A percentile compares a stretch with the other conserved stretches of the same genome.
Evolutionary conservation across 108 stramenopile species (phyloP).

Genomic region (Craspedostauros australis): DNA sequence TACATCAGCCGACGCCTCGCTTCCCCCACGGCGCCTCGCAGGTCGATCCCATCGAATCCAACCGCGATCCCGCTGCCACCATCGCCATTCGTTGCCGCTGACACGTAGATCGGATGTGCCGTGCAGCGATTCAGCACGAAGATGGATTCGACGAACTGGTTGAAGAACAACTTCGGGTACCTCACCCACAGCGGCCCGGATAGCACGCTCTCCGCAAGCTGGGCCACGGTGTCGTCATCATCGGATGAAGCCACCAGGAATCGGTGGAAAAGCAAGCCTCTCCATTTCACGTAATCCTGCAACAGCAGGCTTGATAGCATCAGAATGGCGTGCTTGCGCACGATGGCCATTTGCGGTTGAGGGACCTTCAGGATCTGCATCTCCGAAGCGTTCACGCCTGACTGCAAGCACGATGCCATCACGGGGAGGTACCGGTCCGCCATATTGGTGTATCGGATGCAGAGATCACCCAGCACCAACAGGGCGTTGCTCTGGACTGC

Average conservation of each 20-base stretch:
- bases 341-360: constrained; percentile 28
- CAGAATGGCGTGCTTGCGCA: constrained; percentile 86
- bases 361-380: constrained; percentile 7
- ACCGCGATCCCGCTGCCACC: constrained; percentile 61
- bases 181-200: constrained; percentile 67
- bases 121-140: constrained; percentile 90
- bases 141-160: constrained; percentile 85
- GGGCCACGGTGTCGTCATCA: constrained; percentile 73
- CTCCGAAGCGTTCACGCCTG: constrained; percentile 31
- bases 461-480: constrained; percentile 87
- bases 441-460: constrained; percentile 86
- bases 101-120: constrained; percentile 82
- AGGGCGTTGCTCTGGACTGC: constrained; percentile 85
- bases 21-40: constrained; percentile 40
- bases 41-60: constrained; percentile 38
- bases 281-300: constrained; percentile 96
- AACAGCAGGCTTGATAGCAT: constrained; percentile 79
- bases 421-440: constrained; percentile 87
- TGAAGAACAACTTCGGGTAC: constrained; percentile 74
- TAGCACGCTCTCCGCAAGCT: constrained; percentile 66
- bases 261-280: constrained; percentile 83
- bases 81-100: constrained; percentile 63
- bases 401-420: constrained; percentile 88
- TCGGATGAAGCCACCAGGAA: constrained; percentile 89
- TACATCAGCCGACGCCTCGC: constrained; percentile 67